Base-by-base conservation (phyloP, 352 stramenopile genomes). In the Aphanomyces euteiches region DNA sequence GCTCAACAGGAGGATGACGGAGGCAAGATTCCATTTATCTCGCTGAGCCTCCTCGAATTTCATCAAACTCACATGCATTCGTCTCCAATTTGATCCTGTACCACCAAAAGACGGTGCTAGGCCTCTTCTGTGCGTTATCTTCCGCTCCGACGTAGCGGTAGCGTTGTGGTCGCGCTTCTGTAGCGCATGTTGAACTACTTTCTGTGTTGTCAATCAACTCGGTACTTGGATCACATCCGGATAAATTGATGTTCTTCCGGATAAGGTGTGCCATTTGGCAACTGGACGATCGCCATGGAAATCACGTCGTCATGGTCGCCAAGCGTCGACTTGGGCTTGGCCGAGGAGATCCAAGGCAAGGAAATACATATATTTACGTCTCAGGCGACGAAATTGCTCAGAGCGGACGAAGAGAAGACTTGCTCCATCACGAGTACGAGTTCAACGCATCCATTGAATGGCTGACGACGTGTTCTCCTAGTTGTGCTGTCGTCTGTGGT, bases 401-500 rank as follows among this genome's bases (percentile, higher is more conserved):
- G 38, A 63, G 17, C 43, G 12, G 47, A 60, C 13, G 63, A 69
- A 59, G 63, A 69, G 4, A 17, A 13, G 0, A 2, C 63, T n/a
- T 69, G 63, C 50, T 39, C 45, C 10, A 21, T 69, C n/a, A 59
- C 63, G 38, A 34, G 63, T 69, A 15, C 38, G 63, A 19, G 38
- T 19, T 53, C 40, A 13, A 28, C 28, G 28, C 28, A 28, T 28
- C 28, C 28, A 28, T 28, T 28, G 28, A 28, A 28, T 28, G 28
- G 28, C 28, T 28, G 19, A 38, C 37, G 10, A 19, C 56, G 10
- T 13, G 28, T 45, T 19, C 8, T 5, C 38, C 15, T 53, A 92
- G 69, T 10, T 90, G 38, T 66, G 45, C 21, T 66, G 88, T 7
- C 70, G 80, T 19, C 87, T 82, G 78, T 34, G 48, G 4, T 7